Percentiles rank a stretch among this genome's conserved stretches.
Conservation (phyloP, 2,329 filamentous ascomycete genomes). For the Alternaria ethzedia region DNA sequence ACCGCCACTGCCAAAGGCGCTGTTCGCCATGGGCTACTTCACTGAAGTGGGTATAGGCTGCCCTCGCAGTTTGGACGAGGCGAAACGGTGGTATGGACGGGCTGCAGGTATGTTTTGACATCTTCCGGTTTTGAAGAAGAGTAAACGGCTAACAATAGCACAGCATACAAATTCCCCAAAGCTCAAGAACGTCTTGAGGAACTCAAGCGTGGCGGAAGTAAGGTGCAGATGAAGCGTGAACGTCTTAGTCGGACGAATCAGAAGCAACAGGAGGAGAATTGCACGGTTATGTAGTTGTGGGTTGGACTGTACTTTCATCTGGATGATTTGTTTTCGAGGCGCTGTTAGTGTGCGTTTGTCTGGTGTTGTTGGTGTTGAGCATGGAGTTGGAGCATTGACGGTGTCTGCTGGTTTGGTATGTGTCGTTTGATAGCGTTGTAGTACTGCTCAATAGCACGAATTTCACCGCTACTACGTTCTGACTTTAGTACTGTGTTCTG, state of each 20-base stretch:
- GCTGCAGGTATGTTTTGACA: conserved; percentile 89
- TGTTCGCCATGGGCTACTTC: conserved; percentile 98
- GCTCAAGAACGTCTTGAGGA: conserved; percentile 92
- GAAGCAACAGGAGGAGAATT: conserved; percentile 88
- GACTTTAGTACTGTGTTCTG: too few relatives aligned
- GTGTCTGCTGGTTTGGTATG: background rate
- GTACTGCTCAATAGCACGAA: too few relatives aligned
- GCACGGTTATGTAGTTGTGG: conserved; percentile 72
- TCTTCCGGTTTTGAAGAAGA: too few relatives aligned
- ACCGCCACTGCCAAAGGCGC: conserved; percentile 78
- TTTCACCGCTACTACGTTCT: too few relatives aligned
- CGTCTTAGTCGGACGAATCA: conserved; percentile 82
- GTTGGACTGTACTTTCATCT: background rate
- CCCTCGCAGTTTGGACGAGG: conserved; percentile 85
- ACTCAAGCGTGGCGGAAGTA: conserved; percentile 79
- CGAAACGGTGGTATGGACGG: conserved; percentile 97
- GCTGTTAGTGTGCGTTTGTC: background rate
- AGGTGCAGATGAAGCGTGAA: conserved; percentile 74
- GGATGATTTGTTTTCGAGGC: background rate
- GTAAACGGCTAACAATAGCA: too few relatives aligned
- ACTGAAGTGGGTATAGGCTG: conserved; percentile 94
- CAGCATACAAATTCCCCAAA: conserved; percentile 93
- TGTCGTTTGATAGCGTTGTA: too few relatives aligned
- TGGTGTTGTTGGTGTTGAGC: background rate
- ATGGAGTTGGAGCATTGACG: background rate